These are phyloP conservation scores for Ploettnerulaceae sp. DNA, from an alignment of 2,329 filamentous ascomycete species.

Conservation along the genomic window DNA sequence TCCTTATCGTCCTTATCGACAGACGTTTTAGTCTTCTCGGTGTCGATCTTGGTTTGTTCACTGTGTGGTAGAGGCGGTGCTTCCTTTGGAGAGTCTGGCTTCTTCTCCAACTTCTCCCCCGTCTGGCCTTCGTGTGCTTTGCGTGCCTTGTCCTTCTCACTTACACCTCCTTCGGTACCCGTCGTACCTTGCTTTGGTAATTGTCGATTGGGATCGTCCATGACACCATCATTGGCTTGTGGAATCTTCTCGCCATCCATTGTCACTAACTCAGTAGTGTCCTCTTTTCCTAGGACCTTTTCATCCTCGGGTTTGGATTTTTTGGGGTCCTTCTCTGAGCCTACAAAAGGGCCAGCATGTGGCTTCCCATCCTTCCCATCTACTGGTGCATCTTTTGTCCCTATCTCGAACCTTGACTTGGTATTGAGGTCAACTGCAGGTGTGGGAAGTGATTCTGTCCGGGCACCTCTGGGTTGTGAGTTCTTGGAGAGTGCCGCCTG, in stretches of 20 bases:
- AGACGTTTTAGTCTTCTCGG: constrained; percentile 28
- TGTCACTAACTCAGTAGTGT: constrained; percentile 47
- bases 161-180: constrained; percentile 85
- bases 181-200: constrained; percentile 80
- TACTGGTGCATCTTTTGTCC: constrained; percentile 78
- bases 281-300: constrained; percentile 38
- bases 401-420: constrained; percentile 36
- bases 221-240: constrained; percentile 72
- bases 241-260: constrained; percentile 58
- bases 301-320: constrained; percentile 35
- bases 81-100: constrained; percentile 80
- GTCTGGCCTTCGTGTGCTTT: constrained; percentile 63
- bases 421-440: constrained; percentile 27
- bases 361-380: constrained; percentile 93
- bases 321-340: constrained; percentile 48
- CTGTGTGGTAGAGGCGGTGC: constrained; percentile 75
- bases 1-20: constrained; percentile 37
- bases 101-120: constrained; percentile 64
- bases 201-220: constrained; percentile 78
- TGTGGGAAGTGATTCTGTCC: constrained; percentile 20
- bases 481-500: constrained; percentile 24
- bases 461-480: constrained; percentile 19
- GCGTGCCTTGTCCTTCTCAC: constrained; percentile 75
- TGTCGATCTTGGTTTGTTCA: constrained; percentile 65
- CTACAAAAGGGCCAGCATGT: constrained; percentile 77